A percentile compares a stretch with the other conserved stretches of the same genome.
Conservation (phyloP, 495 filamentous ascomycete genomes). For the Tuber brumale region DNA sequence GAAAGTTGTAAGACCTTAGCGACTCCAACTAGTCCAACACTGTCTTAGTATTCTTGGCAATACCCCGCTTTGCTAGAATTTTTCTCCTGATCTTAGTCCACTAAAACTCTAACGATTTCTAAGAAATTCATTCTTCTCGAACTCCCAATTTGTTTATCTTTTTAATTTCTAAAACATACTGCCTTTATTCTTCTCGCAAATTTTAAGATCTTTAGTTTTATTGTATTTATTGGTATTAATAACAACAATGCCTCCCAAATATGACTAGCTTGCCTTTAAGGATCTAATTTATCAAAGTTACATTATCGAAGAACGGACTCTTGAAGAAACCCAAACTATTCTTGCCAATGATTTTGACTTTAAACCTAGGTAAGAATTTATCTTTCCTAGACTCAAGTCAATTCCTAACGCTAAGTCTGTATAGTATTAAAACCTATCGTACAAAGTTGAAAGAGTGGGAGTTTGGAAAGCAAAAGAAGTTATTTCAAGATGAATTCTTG, state of each 20-base stretch:
- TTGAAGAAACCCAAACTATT: background rate
- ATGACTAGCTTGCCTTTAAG: background rate
- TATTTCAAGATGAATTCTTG: background rate
- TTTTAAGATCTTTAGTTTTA: no score
- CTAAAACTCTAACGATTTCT: no score
- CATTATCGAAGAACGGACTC: background rate
- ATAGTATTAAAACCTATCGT: background rate
- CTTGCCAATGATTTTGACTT: background rate
- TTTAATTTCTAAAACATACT: no score
- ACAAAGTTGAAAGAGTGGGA: background rate
- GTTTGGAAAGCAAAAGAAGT: conserved; percentile 3
- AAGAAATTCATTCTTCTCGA: no score
- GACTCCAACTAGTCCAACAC: no score
- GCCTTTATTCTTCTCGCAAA: no score
- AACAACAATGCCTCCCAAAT: background rate
- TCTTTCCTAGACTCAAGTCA: background rate
- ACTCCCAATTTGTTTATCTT: no score
- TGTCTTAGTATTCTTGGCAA: no score
- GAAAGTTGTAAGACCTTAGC: no score
- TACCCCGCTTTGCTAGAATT: no score
- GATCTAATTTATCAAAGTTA: background rate
- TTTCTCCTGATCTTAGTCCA: no score
- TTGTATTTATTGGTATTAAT: no score
- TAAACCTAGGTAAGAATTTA: background rate
- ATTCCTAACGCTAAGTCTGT: background rate